Evolutionary conservation across 2,329 filamentous ascomycete species (phyloP).

Genomic region (Trichophyton schoenleinii): DNA sequence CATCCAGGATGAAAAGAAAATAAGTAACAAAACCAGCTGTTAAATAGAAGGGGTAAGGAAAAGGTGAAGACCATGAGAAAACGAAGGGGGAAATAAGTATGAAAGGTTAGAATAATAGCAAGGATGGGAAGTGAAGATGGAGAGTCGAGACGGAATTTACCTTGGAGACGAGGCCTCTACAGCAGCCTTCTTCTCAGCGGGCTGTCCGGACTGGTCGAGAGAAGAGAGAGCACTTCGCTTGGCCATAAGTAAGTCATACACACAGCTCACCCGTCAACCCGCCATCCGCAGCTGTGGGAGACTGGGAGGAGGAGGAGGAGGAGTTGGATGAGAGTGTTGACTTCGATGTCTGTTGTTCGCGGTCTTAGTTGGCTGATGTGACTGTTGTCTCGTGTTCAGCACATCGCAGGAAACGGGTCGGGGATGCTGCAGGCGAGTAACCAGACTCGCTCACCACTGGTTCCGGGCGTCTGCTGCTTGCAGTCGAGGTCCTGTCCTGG

Average conservation of each 20-base stretch:
- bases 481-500: background rate
- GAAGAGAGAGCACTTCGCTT: slow-evolving; percentile 34
- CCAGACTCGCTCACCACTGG: background rate
- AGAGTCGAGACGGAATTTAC: slow-evolving; percentile 20
- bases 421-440: background rate
- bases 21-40: too few species aligned
- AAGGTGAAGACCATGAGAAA: slow-evolving; percentile 10
- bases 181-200: slow-evolving; percentile 26
- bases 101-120: slow-evolving; percentile 6
- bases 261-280: slow-evolving; percentile 23
- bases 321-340: background rate
- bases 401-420: background rate
- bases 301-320: slow-evolving; percentile 9
- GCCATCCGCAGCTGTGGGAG: slow-evolving; percentile 29
- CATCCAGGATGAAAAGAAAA: too few species aligned
- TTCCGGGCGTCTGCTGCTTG: background rate
- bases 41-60: background rate
- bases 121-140: background rate
- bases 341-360: too few species aligned
- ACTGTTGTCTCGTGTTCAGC: background rate
- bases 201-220: slow-evolving; percentile 23
- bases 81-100: background rate
- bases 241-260: slow-evolving; percentile 34
- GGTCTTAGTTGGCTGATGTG: too few species aligned
- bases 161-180: slow-evolving; percentile 22